Conservation (phyloP, 2,329 filamentous ascomycete genomes). For the Grosmannia huntii region DNA sequence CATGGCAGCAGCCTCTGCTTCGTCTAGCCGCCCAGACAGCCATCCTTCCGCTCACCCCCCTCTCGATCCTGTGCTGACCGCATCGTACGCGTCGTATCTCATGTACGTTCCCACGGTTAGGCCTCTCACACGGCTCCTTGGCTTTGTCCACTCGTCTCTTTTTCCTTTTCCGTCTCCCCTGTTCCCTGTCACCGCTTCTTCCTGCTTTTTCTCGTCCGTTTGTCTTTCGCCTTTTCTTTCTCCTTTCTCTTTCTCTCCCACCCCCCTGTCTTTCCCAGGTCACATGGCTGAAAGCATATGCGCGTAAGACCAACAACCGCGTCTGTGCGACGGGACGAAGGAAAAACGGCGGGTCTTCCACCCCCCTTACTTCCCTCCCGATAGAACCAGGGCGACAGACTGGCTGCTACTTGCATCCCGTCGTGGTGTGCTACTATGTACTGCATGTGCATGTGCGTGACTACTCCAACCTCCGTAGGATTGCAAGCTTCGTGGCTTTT, state of each 20-base stretch:
- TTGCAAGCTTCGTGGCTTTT: too few relatives aligned
- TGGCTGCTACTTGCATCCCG: too few relatives aligned
- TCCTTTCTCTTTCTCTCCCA: background rate
- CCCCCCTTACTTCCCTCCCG: background rate
- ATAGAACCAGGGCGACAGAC: background rate
- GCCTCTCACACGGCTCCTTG: background rate
- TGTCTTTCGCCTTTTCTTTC: background rate
- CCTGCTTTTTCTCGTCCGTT: background rate
- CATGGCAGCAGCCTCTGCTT: background rate
- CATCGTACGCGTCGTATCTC: background rate
- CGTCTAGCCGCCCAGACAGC: background rate
- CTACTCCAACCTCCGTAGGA: too few relatives aligned
- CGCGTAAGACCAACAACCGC: constrained; percentile 6
- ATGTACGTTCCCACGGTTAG: background rate
- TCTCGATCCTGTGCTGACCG: background rate
- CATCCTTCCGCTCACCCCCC: background rate
- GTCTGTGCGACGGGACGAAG: constrained; percentile 7
- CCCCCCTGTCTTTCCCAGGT: constrained; percentile 2
- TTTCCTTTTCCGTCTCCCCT: constrained; percentile 3
- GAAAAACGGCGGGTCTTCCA: background rate
- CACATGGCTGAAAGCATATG: constrained; percentile 10
- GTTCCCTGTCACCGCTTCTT: constrained; percentile 13
- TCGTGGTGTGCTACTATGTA: too few relatives aligned
- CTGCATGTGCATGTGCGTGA: too few relatives aligned
- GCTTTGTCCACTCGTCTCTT: background rate